Evolutionary conservation across 2,329 filamentous ascomycete species (phyloP).

Genomic region (Pseudogymnoascus sp.): DNA sequence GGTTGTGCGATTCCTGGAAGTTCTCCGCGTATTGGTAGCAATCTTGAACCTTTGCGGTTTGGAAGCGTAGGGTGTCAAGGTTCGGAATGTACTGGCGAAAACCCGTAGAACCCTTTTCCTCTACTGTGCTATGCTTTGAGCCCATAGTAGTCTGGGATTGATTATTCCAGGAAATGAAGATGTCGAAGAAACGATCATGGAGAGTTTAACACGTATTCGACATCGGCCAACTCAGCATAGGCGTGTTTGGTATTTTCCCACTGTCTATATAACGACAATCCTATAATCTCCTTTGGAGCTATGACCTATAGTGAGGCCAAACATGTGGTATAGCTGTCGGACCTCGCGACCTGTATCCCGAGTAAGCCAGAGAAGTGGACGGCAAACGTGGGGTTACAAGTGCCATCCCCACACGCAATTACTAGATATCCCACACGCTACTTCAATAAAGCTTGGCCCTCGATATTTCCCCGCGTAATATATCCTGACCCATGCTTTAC

Average conservation of each 20-base stretch:
- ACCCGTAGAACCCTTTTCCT: slow-evolving; percentile 20
- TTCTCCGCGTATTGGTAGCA: slow-evolving; percentile 53
- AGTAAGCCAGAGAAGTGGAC: not conserved
- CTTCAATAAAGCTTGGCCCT: not conserved
- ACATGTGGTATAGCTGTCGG: not conserved
- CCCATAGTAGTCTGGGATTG: not conserved
- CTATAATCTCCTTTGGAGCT: not conserved
- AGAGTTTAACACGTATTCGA: not conserved
- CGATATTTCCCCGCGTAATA: not conserved
- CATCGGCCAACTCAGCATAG: not conserved
- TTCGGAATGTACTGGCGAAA: slow-evolving; percentile 58
- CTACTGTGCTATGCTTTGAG: not conserved
- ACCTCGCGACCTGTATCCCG: not conserved
- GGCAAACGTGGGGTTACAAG: not conserved
- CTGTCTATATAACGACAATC: not conserved
- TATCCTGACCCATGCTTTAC: not conserved
- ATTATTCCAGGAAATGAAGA: not conserved
- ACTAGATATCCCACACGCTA: not conserved
- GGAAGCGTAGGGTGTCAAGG: slow-evolving; percentile 53
- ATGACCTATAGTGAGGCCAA: not conserved
- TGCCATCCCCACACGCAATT: not conserved
- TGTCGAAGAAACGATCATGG: not conserved
- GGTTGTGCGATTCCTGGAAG: slow-evolving; percentile 50
- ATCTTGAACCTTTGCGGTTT: slow-evolving; percentile 53
- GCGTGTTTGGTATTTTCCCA: not conserved